Percentiles rank a stretch among this genome's conserved stretches.
phyloP scores from a whole-genome alignment of 495 filamentous ascomycete species.

The Aspergillus homomorphus region DNA sequence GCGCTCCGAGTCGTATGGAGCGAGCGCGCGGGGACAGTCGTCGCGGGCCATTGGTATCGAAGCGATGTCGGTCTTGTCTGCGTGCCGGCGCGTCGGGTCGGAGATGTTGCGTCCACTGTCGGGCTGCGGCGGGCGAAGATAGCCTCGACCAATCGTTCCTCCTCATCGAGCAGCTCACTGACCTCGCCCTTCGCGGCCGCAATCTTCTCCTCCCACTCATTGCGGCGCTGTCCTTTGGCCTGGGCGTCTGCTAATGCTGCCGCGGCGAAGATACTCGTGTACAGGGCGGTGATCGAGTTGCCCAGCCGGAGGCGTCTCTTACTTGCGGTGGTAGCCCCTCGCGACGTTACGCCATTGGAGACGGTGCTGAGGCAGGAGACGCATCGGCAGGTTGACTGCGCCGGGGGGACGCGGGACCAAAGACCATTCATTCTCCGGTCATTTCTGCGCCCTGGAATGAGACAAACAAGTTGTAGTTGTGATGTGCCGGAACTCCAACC shows the following conservation, averaged over 20 bases:
- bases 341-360: slow-evolving; percentile 48
- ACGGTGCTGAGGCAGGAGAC: slow-evolving; percentile 57
- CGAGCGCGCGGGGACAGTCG: slow-evolving; percentile 15
- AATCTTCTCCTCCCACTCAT: slow-evolving; percentile 61
- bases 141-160: slow-evolving; percentile 33
- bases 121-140: slow-evolving; percentile 26
- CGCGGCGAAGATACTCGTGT: slow-evolving; percentile 69
- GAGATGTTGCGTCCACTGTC: slow-evolving; percentile 21
- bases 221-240: slow-evolving; percentile 57
- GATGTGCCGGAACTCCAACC: neutral
- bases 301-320: slow-evolving; percentile 51
- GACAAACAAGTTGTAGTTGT: neutral
- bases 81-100: slow-evolving; percentile 26
- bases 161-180: slow-evolving; percentile 41
- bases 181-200: slow-evolving; percentile 47
- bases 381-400: slow-evolving; percentile 60
- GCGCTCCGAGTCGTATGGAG: neutral
- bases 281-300: slow-evolving; percentile 67
- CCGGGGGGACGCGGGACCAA: slow-evolving; percentile 66
- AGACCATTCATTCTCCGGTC: slow-evolving; percentile 62
- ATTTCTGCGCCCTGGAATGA: slow-evolving; percentile 23
- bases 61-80: slow-evolving; percentile 10
- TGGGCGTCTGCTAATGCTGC: slow-evolving; percentile 64
- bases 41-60: slow-evolving; percentile 9
- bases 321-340: slow-evolving; percentile 52